Base-by-base conservation (phyloP, 176 grass and related monocot species). In the Carex kokanica region DNA sequence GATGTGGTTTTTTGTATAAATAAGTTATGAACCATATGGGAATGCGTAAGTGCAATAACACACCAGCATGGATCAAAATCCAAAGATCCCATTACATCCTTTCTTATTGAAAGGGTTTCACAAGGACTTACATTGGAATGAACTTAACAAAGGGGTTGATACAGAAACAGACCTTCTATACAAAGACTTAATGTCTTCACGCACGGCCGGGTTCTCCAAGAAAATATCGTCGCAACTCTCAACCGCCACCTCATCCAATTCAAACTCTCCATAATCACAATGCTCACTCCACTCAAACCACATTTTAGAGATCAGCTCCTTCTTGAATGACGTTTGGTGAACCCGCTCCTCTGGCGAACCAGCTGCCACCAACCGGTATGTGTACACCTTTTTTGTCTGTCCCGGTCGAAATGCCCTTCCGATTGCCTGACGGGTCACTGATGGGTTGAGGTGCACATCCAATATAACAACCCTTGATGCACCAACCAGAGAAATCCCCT, bases 261-360 rank as follows among this genome's bases (percentile, higher is more conserved):
- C 86, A 71, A 95, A 99, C 51, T 90, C 89, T 25, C 89, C 85
- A 20, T 79, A 57, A 9, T 82, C 85, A 75, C 83, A 87, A 49
- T 90, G 87, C 84, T 95, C 93, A 27, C 86, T 93, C 96, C 96
- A 99, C 80, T 99, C 96, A 8, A 99, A 99, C 96, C 93, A 99
- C 32, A 99, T 89, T 79, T 95, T 99, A 8, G 88, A 87, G 57
- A 93, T 95, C 9, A 95, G 79, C 82, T 99, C 96, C 69, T 99
- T 99, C 34, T 84, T 93, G 60, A 95, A 99, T 13, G 93, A 92
- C 0, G 80, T 91, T 4, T 89, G 36, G 70, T 97, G 94, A 77
- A 80, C 83, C 11, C 67, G 73, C 63, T 87, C 91, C 78, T 99
- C 96, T 0, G 86, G 86, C 24, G 96, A 93, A 72, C 86, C 89